phyloP scores from a whole-genome alignment of 805 yeast genomes.

The Dipodascus albidus region DNA sequence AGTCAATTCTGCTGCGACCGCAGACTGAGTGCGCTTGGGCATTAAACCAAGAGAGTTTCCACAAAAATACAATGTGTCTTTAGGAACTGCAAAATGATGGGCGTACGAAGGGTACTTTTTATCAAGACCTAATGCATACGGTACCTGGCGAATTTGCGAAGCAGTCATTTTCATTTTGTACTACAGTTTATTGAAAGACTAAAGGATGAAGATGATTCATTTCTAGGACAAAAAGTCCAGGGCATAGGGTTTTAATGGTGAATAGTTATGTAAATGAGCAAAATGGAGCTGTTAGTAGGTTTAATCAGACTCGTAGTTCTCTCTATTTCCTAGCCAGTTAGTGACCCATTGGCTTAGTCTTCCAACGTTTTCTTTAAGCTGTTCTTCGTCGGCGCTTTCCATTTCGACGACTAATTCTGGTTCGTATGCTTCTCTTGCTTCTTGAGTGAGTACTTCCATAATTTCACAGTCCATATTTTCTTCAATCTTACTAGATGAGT shows the following conservation, averaged over 20 bases:
- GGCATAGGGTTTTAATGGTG: neutral
- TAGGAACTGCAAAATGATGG: conserved; percentile 53
- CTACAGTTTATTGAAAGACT: too few relatives aligned
- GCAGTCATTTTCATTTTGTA: neutral
- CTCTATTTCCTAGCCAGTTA: conserved; percentile 53
- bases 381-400: conserved; percentile 57
- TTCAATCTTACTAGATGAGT: conserved; percentile 68
- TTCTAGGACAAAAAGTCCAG: conserved; percentile 4
- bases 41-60: conserved; percentile 92
- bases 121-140: conserved; percentile 28
- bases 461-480: conserved; percentile 95
- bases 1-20: conserved; percentile 53
- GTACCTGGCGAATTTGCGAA: neutral
- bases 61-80: conserved; percentile 61
- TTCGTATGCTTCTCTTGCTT: conserved; percentile 74
- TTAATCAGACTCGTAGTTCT: conserved; percentile 2
- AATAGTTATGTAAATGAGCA: too few relatives aligned
- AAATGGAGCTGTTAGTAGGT: too few relatives aligned
- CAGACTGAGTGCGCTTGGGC: conserved; percentile 53
- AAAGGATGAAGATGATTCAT: too few relatives aligned
- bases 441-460: conserved; percentile 82
- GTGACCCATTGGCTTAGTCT: conserved; percentile 65
- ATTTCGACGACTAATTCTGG: conserved; percentile 76
- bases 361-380: conserved; percentile 72
- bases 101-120: conserved; percentile 28